phyloP scores from a whole-genome alignment of 148 eudicot genomes.

The Chenopodium formosanum region DNA sequence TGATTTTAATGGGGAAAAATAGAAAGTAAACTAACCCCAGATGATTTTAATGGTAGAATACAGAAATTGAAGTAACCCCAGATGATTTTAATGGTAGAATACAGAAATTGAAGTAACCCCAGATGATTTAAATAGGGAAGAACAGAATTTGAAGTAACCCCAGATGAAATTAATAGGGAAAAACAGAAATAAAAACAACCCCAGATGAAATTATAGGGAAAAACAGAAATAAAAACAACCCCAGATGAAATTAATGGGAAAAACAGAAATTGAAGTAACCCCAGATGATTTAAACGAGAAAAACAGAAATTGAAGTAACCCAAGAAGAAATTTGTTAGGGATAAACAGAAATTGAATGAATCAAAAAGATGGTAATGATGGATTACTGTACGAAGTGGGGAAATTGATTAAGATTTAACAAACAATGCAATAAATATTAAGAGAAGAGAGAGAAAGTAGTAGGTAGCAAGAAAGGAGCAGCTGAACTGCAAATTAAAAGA shows the following conservation, averaged over 20 bases:
- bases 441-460: conserved; percentile 31
- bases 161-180: not conserved
- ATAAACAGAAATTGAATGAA: conserved; percentile 8
- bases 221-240: not conserved
- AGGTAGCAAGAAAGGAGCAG: conserved; percentile 46
- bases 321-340: not conserved
- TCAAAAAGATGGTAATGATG: conserved; percentile 5
- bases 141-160: not conserved
- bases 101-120: no score
- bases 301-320: not conserved
- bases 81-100: not conserved
- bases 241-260: not conserved
- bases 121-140: not conserved
- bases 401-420: not conserved
- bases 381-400: not conserved
- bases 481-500: conserved; percentile 41
- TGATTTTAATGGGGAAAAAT: no score
- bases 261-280: conserved; percentile 1
- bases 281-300: not conserved
- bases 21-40: not conserved
- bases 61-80: not conserved
- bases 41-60: not conserved
- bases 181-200: not conserved
- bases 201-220: not conserved
- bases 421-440: conserved; percentile 12